Evolutionary conservation across 2,329 filamentous ascomycete species (phyloP), one percentile per base, ranked within the genome.

Genomic region (Cladosporium sp.): DNA sequence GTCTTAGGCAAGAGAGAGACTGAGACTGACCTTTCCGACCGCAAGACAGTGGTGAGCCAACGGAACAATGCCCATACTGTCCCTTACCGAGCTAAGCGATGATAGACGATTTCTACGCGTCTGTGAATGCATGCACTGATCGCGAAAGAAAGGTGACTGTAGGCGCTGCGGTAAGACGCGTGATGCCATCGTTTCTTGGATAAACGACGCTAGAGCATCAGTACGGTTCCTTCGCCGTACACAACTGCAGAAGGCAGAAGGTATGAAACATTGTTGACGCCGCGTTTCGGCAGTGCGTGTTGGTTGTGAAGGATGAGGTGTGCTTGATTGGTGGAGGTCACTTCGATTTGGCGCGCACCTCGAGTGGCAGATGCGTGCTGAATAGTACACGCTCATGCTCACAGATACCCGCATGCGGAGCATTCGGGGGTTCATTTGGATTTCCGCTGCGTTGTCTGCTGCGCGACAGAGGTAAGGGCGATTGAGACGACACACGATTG

Each of bases 361-460:
- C 10, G 23, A 18, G 23, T 25, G n/a, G 34, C 28, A 32, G 32
- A 3, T 1, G 51, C 51, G 61, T 36, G n/a, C 43, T 48, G 7
- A 26, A 26, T 14, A 26, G 16, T 36, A 23, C n/a, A 1, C 3
- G 1, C 30, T 26, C n/a, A 34, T 34, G 39, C 34, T 58, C 36
- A 51, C 18, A 48, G 18, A 36, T 58, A 54, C 56, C 4, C 16
- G 10, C 5, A 11, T 57, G 54, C 62, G 54, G 63, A 32, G n/a
- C 25, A 21, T 43, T 65, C 63, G 63, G 63, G 63, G 54, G 57
- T 65, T 59, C 49, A 13, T 34, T 30, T 25, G 32, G 58, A 64
- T 58, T 53, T 59, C 43, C 46, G 30, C 46, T 59, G 46, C 32
- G 30, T 34, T 56, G 61, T 49, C 60, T 63, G 36, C 49, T 43